Base-by-base conservation (phyloP, 495 filamentous ascomycete species). In the Xylaria palmicola region DNA sequence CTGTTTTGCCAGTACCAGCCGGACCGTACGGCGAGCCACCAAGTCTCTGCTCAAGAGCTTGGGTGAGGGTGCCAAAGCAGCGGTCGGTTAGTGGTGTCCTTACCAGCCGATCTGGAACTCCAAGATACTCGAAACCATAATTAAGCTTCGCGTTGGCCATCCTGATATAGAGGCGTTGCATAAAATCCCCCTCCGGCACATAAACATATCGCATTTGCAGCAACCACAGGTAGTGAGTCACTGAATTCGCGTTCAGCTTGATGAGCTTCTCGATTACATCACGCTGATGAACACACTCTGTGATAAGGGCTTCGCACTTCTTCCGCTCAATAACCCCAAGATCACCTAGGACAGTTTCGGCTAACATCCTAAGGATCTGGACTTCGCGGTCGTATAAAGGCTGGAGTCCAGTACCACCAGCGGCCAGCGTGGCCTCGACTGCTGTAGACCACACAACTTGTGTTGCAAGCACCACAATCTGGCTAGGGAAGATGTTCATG, bases 201-300 rank as follows among this genome's bases (percentile, higher is more conserved):
- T 97, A 98, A 48, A 95, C 86, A 70, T 96, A 99, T 58, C 95
- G 90, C 93, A 99, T 97, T 72, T 94, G 92, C n/a, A 97, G 80
- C 7, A 96, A 82, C 94, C 94, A 99, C 60, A 93, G 72, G 68
- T 96, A 90, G 70, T 99, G 92, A 30, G 83, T 89, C 15, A 91
- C 80, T n/a, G 86, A 86, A 36, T 82, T 82, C 17, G 94, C 95
- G 56, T 86, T 87, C 48, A 83, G 81, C 49, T 87, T 81, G 55
- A 90, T 83, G 24, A 99, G 84, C 67, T 89, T 93, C 58, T 89
- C 86, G 60, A 96, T 94, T 36, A 88, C 83, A 72, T 98, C 94
- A 44, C 94, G 87, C 72, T 99, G 94, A 69, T 98, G 94, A 17
- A 99, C 94, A 71, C 93, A 97, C 72, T 99, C 94, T 12, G 95